A percentile compares a stretch with the other conserved stretches of the same genome.
Conservation (phyloP, 441 rosid genomes). For the Isatis lusitanica region DNA sequence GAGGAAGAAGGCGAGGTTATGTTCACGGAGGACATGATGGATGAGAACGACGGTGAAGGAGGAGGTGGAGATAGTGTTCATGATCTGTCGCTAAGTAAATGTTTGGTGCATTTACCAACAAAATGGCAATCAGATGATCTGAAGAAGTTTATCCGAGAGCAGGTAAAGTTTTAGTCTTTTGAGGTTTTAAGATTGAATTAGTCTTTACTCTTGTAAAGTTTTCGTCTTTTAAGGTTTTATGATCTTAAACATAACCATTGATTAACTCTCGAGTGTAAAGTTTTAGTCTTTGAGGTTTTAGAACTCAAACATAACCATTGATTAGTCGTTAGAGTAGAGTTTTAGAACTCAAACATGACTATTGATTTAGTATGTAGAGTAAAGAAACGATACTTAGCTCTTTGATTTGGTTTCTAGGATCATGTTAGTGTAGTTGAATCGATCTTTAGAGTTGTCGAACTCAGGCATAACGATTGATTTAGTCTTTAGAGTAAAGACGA, state of each 20-base stretch:
- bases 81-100: constrained; percentile 63
- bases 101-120: constrained; percentile 72
- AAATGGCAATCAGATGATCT: constrained; percentile 67
- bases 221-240: not conserved
- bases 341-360: not conserved
- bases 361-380: not conserved
- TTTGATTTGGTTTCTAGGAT: no score
- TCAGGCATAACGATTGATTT: not conserved
- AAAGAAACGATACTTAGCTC: not conserved
- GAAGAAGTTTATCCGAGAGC: constrained; percentile 60
- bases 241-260: not conserved
- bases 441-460: not conserved
- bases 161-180: constrained; percentile 41
- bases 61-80: constrained; percentile 29
- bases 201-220: constrained; percentile 1
- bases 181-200: not conserved
- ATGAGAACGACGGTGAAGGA: constrained; percentile 47
- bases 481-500: not conserved
- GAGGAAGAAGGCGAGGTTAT: constrained; percentile 44
- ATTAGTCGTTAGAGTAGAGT: not conserved
- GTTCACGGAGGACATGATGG: constrained; percentile 66
- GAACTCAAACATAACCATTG: not conserved
- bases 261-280: not conserved
- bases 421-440: no score
- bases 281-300: not conserved